phyloP scores from a whole-genome alignment of 2,329 filamentous ascomycete genomes.

The Stenocarpella maydis region DNA sequence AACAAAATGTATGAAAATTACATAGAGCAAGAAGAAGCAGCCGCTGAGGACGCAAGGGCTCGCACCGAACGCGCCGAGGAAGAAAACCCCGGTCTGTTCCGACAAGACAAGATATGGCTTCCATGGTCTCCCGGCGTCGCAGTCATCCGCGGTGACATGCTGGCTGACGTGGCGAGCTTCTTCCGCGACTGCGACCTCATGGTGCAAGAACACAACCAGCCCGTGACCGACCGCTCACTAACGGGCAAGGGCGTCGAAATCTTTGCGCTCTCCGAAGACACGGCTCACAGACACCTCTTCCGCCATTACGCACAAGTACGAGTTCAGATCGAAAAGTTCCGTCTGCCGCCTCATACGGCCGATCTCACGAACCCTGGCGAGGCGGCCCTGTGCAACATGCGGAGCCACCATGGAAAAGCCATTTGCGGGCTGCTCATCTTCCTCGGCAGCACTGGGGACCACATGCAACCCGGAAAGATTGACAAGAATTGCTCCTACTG shows the following conservation, averaged over 20 bases:
- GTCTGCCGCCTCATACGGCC: background rate
- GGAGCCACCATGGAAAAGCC: background rate
- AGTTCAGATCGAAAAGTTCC: background rate
- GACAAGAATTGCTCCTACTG: background rate
- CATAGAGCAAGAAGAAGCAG: no score
- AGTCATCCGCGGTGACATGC: background rate
- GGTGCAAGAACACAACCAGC: background rate
- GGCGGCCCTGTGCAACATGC: background rate
- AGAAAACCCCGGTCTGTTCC: background rate
- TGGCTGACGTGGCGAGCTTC: background rate
- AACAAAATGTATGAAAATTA: no score
- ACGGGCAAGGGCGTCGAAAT: background rate
- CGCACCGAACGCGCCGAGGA: background rate
- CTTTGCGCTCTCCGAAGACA: background rate
- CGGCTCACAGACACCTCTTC: background rate
- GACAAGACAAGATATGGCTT: background rate
- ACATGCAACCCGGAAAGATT: background rate
- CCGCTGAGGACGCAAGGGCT: background rate
- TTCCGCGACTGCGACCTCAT: constrained; percentile 1
- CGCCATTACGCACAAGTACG: background rate
- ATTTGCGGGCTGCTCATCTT: background rate
- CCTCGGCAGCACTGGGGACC: background rate
- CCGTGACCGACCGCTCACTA: background rate
- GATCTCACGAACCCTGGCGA: background rate
- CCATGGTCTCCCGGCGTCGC: background rate